A percentile compares a stretch with the other conserved stretches of the same genome.
phyloP scores from a whole-genome alignment of 768 basidiomycete genomes.

The Xerocomus brunneocitrinus region DNA sequence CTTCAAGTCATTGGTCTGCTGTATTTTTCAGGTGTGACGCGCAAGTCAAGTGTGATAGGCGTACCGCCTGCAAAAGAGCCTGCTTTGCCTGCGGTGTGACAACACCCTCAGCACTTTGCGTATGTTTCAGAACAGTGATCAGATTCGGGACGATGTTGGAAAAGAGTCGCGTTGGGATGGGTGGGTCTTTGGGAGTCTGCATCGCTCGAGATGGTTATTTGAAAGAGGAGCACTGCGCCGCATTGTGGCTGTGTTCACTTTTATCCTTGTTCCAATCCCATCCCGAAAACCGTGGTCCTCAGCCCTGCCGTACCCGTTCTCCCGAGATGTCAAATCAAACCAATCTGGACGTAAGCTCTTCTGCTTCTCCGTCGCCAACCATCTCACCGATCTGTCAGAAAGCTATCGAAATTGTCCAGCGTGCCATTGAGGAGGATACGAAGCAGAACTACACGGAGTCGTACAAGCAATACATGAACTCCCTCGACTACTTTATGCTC shows the following conservation, averaged over 20 bases:
- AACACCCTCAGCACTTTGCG: conserved; percentile 52
- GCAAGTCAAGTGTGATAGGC: conserved; percentile 2
- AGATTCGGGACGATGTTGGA: conserved; percentile 57
- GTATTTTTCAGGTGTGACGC: neutral
- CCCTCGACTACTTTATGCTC: conserved; percentile 97
- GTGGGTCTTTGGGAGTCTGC: conserved; percentile 5
- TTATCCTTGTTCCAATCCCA: neutral
- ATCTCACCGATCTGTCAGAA: conserved; percentile 39
- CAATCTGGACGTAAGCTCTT: conserved; percentile 43
- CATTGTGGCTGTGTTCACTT: conserved; percentile 17
- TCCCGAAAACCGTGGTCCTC: neutral
- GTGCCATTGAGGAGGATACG: conserved; percentile 88
- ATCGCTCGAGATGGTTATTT: neutral
- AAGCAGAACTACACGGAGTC: conserved; percentile 93
- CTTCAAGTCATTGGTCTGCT: conserved; percentile 72
- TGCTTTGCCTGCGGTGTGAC: conserved; percentile 59
- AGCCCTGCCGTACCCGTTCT: neutral
- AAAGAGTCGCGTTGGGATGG: conserved; percentile 46
- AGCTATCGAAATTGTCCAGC: conserved; percentile 89
- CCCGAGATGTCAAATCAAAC: conserved; percentile 39
- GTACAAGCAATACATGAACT: conserved; percentile 92
- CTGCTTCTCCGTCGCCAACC: neutral
- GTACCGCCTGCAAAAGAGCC: conserved; percentile 59
- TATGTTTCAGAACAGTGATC: conserved; percentile 54
- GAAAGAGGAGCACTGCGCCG: neutral